phyloP scores from a whole-genome alignment of 2,329 filamentous ascomycete genomes.

The Diplodia sapinea region DNA sequence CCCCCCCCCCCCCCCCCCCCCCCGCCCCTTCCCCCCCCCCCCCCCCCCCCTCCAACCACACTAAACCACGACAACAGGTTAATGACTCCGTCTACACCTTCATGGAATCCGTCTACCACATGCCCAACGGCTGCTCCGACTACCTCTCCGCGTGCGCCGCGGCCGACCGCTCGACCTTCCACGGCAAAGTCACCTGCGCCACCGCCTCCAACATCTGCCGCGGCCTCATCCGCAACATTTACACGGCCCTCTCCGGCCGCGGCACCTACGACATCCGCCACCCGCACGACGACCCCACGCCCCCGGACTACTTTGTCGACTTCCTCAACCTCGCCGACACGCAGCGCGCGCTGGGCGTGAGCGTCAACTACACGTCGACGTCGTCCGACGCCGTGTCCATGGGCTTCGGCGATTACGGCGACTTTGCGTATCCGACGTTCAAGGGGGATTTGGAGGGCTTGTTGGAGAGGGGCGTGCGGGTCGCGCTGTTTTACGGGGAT shows the following conservation, averaged over 20 bases:
- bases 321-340: constrained; percentile 53
- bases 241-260: constrained; percentile 46
- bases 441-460: constrained; percentile 57
- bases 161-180: constrained; percentile 41
- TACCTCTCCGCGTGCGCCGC: constrained; percentile 56
- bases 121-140: constrained; percentile 59
- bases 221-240: constrained; percentile 37
- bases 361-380: constrained; percentile 56
- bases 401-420: constrained; percentile 54
- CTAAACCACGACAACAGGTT: constrained; percentile 37
- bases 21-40: too few species aligned
- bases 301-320: constrained; percentile 53
- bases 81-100: constrained; percentile 54
- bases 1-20: too few species aligned
- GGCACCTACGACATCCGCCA: constrained; percentile 63
- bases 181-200: constrained; percentile 15
- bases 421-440: constrained; percentile 54
- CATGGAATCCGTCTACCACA: constrained; percentile 53
- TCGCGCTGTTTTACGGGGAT: constrained; percentile 64
- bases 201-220: constrained; percentile 49
- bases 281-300: constrained; percentile 58
- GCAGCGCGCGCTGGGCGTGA: constrained; percentile 51
- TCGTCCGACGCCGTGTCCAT: constrained; percentile 53
- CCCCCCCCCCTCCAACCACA: not conserved
- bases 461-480: constrained; percentile 61